phyloP scores from a whole-genome alignment of 106 monocot genomes.

The Vanilla planifolia region DNA sequence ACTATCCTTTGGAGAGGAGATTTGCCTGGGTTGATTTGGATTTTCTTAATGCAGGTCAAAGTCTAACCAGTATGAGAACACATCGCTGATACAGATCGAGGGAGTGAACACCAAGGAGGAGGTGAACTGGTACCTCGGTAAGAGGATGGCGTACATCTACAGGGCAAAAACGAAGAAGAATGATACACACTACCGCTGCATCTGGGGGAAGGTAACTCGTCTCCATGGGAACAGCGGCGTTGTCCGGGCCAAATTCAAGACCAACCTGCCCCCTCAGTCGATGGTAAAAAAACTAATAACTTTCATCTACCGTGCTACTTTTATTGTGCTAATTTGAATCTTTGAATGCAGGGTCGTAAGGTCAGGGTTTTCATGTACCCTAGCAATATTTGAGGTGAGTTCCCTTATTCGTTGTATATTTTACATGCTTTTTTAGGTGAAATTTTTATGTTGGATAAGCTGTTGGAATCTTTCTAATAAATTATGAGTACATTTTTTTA shows the following conservation, averaged over 20 bases:
- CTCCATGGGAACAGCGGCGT: slow-evolving; percentile 83
- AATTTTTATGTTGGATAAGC: too few relatives aligned
- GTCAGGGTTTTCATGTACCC: slow-evolving; percentile 78
- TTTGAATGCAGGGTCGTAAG: slow-evolving; percentile 42
- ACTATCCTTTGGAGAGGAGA: too few relatives aligned
- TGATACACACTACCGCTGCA: slow-evolving; percentile 50
- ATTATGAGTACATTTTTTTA: too few relatives aligned
- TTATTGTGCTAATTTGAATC: too few relatives aligned
- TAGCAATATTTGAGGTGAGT: slow-evolving; percentile 59
- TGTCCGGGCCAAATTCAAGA: slow-evolving; percentile 75
- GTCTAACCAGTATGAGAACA: slow-evolving; percentile 78
- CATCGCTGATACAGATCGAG: slow-evolving; percentile 69
- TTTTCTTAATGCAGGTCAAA: slow-evolving; percentile 35
- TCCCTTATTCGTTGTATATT: too few relatives aligned
- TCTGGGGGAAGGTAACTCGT: slow-evolving; percentile 80
- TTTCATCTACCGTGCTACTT: too few relatives aligned
- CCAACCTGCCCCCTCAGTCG: slow-evolving; percentile 74
- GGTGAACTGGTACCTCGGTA: slow-evolving; percentile 58
- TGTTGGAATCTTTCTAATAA: too few relatives aligned
- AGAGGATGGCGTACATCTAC: slow-evolving; percentile 72
- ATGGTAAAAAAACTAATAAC: too few relatives aligned
- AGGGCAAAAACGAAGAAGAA: slow-evolving; percentile 79
- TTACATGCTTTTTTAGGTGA: too few relatives aligned
- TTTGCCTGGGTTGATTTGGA: neutral
- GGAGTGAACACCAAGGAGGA: slow-evolving; percentile 85